These are phyloP conservation scores for Dipodascus geniculatus DNA, from an alignment of 805 yeast genomes.

Conservation along the genomic window DNA sequence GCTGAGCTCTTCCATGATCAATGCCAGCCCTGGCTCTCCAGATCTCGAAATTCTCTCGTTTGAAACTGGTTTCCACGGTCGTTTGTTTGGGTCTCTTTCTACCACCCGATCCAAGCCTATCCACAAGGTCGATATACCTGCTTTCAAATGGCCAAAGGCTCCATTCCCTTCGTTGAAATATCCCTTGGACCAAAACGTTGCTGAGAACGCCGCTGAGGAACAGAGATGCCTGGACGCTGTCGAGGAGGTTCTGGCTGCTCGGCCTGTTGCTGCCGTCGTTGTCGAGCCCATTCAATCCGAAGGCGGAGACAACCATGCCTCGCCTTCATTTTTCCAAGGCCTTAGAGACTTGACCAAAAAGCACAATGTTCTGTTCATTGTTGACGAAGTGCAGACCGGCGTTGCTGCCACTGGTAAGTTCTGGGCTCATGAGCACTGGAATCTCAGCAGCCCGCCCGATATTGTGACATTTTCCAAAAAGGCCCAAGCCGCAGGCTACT, in stretches of 20 bases:
- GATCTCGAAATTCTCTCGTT: conserved; percentile 77
- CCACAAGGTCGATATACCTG: conserved; percentile 79
- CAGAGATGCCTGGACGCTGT: conserved; percentile 66
- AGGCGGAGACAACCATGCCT: conserved; percentile 87
- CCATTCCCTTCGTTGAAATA: conserved; percentile 77
- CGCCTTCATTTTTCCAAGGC: conserved; percentile 68
- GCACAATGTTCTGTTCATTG: conserved; percentile 58
- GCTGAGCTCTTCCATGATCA: conserved; percentile 61
- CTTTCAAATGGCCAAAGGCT: conserved; percentile 95
- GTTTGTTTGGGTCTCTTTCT: conserved; percentile 84
- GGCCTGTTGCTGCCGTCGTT: conserved; percentile 75
- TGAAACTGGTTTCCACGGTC: conserved; percentile 86
- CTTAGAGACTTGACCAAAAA: conserved; percentile 63
- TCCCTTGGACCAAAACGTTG: conserved; percentile 61
- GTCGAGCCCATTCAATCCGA: conserved; percentile 89
- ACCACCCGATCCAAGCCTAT: conserved; percentile 90
- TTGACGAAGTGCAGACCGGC: conserved; percentile 87
- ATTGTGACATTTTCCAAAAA: conserved; percentile 80
- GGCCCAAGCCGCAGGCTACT: conserved; percentile 84
- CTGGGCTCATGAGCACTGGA: conserved; percentile 86
- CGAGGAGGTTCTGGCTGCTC: conserved; percentile 53
- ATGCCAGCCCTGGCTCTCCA: conserved; percentile 81
- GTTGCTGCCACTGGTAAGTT: conserved; percentile 76
- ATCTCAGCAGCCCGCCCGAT: conserved; percentile 65
- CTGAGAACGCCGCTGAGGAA: conserved; percentile 65